Evolutionary conservation across 768 basidiomycete species (phyloP), one percentile per base, ranked within the genome.

Genomic region (Auricularia heimuer): DNA sequence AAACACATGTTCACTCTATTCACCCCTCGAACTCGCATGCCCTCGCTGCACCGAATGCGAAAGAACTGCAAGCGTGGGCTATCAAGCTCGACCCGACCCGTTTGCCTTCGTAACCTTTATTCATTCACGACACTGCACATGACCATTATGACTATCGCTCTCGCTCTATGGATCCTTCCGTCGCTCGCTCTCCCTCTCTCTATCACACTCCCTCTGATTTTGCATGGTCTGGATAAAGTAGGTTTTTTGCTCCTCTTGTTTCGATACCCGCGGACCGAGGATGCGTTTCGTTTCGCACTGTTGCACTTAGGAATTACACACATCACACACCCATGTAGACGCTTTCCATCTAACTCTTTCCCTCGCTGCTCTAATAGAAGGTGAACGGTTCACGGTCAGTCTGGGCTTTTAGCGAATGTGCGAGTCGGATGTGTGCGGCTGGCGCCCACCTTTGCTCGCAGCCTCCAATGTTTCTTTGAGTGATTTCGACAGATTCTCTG

Each of bases 21-120:
- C 76, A 94, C 94, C 1, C 91, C 12, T 90, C 91, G 7, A 96
- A 97, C 74, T 94, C 94, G 33, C 89, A 94, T 77, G 92, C 91
- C 44, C 81, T 97, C 10, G 88, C 90, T 8, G 92, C 94, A 39
- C 84, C 88, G 2, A 91, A 80, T 70, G 75, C 80, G 65, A 95
- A 91, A 77, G 94, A 97, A 71, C 80, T 93, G 65, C 85, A 85
- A 66, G 83, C 86, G 72, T 97, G 94, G 94, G 87, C 84, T 70
- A 78, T 81, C 66, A 92, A 90, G 74, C 78, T 94, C 69, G 92
- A 94, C 75, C 92, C 92, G 62, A 92, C 89, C 70, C 83, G 89
- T 71, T 76, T 84, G 68, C 78, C 67, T 7, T 60, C 21, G 29
- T 29, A 60, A 12, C 56, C 4, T 60, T 35, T 29, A 60, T 35